Percentiles rank a stretch among this genome's conserved stretches.
These are phyloP conservation scores for Plasmodium knowlesi DNA, from an alignment of 169 alveolate species.

Conservation along the genomic window DNA sequence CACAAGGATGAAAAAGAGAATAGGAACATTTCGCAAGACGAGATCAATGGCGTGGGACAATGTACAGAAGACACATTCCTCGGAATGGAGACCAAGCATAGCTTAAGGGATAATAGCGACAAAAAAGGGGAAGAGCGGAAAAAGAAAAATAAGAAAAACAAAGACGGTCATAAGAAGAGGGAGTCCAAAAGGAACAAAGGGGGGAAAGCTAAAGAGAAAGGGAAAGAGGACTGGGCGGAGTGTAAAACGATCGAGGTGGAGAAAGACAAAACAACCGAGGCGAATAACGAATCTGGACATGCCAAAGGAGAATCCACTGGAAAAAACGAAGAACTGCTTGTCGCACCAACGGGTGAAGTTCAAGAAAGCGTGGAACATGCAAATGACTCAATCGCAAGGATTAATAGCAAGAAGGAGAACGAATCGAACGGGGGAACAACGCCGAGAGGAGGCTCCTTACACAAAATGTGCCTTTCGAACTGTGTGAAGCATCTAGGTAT, in stretches of 20 bases:
- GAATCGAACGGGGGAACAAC: background rate
- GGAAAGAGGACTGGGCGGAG: background rate
- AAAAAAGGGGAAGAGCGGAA: background rate
- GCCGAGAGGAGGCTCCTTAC: background rate
- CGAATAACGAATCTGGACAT: background rate
- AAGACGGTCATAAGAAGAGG: background rate
- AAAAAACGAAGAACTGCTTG: background rate
- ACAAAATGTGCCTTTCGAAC: background rate
- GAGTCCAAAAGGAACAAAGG: background rate
- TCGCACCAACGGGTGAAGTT: background rate
- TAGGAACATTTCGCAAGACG: background rate
- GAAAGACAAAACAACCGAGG: background rate
- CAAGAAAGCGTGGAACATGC: background rate
- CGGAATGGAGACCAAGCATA: background rate
- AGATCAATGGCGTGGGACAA: background rate
- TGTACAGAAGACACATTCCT: background rate
- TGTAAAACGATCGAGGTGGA: no score
- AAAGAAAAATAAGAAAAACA: background rate
- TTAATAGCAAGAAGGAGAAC: slow-evolving; percentile 3
- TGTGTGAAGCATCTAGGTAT: slow-evolving; percentile 21
- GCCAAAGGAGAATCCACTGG: background rate
- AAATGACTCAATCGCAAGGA: background rate
- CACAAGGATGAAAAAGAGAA: background rate
- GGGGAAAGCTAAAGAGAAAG: background rate
- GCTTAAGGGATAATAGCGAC: background rate